A percentile compares a stretch with the other conserved stretches of the same genome.
These are phyloP conservation scores for Pouteria campechiana DNA, from an alignment of 179 eudicot species.

Conservation along the genomic window DNA sequence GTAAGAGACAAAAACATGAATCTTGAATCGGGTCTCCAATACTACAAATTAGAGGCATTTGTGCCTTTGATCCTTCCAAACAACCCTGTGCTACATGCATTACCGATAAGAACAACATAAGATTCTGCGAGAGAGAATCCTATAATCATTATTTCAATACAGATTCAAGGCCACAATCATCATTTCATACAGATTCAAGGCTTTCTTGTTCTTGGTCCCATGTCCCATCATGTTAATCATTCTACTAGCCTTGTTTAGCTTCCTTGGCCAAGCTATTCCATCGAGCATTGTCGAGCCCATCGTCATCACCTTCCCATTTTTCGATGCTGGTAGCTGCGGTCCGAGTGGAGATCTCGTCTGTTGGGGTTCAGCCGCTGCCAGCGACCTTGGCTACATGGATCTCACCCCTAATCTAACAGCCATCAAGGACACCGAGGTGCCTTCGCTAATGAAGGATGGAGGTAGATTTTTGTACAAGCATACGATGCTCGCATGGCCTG, in stretches of 20 bases:
- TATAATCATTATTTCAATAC: no score
- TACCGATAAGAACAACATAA: no score
- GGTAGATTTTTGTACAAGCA: conserved; percentile 36
- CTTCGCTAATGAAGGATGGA: background rate
- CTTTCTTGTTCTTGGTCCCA: background rate
- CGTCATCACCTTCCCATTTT: conserved; percentile 28
- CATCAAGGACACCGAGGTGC: conserved; percentile 1
- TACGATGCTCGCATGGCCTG: conserved; percentile 45
- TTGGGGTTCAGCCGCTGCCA: conserved; percentile 31
- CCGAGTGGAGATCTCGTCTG: conserved; percentile 18
- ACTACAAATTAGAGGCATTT: no score
- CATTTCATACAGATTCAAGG: no score
- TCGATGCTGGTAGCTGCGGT: conserved; percentile 25
- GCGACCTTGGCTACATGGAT: conserved; percentile 26
- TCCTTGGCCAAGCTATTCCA: conserved; percentile 2
- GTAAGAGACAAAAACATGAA: conserved; percentile 34
- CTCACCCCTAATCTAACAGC: conserved; percentile 22
- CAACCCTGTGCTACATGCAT: no score
- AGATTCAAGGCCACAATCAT: no score
- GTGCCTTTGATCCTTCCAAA: no score
- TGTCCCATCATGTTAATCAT: background rate
- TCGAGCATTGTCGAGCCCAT: conserved; percentile 2
- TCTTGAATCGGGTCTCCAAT: no score
- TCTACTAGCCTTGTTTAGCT: conserved; percentile 1
- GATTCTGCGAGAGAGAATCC: no score